Conservation (phyloP, 2,329 filamentous ascomycete species). For the Amphichorda felina region DNA sequence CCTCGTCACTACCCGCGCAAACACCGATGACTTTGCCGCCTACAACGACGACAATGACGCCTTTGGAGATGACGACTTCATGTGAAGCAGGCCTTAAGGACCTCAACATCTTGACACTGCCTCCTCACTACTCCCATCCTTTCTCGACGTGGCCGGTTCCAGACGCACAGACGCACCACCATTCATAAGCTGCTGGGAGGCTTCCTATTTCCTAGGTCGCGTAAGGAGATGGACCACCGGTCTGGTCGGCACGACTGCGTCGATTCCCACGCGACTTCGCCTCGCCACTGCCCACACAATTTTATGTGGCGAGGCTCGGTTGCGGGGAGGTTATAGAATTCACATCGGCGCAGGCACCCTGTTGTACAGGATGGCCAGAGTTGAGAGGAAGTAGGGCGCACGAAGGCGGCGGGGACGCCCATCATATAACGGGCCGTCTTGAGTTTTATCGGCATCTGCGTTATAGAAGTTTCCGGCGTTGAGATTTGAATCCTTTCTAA, state of each 20-base stretch:
- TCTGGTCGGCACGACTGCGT: background rate
- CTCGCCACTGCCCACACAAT: background rate
- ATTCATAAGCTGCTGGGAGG: background rate
- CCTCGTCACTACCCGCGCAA: conserved; percentile 54
- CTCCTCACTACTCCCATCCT: background rate
- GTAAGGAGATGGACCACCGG: background rate
- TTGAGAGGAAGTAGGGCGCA: no score
- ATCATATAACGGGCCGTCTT: no score
- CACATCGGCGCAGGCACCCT: no score
- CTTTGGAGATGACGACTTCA: conserved; percentile 73
- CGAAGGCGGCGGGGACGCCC: no score
- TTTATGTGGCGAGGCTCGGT: no score
- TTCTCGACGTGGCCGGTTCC: background rate
- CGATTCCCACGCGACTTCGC: background rate
- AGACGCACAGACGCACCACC: background rate
- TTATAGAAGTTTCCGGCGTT: no score
- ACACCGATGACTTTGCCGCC: conserved; percentile 55
- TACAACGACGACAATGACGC: conserved; percentile 74
- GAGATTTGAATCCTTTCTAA: no score
- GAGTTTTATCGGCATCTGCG: no score
- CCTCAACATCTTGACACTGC: background rate
- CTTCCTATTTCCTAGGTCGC: background rate
- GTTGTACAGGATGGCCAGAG: no score
- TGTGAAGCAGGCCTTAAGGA: conserved; percentile 36
- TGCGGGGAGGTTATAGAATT: no score